These are phyloP conservation scores for Salvia splendens DNA, from an alignment of 257 asterid species.

Conservation along the genomic window DNA sequence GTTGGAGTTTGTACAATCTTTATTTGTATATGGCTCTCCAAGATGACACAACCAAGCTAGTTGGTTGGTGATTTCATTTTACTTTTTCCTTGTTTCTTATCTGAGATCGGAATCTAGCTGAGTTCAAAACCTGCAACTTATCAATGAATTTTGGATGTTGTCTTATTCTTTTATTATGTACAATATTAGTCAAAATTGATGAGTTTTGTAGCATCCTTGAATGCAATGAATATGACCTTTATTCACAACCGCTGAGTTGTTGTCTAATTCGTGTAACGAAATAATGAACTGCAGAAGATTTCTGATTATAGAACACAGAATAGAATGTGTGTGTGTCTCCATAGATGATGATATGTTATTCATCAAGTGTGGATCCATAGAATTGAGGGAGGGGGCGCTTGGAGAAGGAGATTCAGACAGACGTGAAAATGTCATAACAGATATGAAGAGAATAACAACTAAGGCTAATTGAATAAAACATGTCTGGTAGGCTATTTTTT, in stretches of 20 bases:
- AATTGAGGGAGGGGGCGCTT: background rate
- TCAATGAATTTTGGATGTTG: background rate
- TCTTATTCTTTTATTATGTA: constrained; percentile 22
- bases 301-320: too few relatives aligned
- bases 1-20: constrained; percentile 24
- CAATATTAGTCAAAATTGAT: constrained; percentile 5
- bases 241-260: too few relatives aligned
- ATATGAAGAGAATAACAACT: background rate
- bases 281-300: too few relatives aligned
- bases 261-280: too few relatives aligned
- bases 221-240: constrained; percentile 26
- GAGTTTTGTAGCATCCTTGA: constrained; percentile 30
- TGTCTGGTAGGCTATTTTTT: constrained; percentile 10
- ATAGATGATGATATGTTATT: too few relatives aligned
- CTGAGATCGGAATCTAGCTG: constrained; percentile 26
- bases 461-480: background rate
- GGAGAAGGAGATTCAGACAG: background rate
- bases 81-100: background rate
- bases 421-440: constrained; percentile 4
- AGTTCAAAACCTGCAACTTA: constrained; percentile 9
- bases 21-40: constrained; percentile 19
- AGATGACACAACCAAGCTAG: constrained; percentile 4
- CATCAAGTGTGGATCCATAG: too few relatives aligned
- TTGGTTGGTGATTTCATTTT: constrained; percentile 13
- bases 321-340: too few relatives aligned